Base-by-base conservation (phyloP, 768 basidiomycete genomes). In the Suillus tomentosus region DNA sequence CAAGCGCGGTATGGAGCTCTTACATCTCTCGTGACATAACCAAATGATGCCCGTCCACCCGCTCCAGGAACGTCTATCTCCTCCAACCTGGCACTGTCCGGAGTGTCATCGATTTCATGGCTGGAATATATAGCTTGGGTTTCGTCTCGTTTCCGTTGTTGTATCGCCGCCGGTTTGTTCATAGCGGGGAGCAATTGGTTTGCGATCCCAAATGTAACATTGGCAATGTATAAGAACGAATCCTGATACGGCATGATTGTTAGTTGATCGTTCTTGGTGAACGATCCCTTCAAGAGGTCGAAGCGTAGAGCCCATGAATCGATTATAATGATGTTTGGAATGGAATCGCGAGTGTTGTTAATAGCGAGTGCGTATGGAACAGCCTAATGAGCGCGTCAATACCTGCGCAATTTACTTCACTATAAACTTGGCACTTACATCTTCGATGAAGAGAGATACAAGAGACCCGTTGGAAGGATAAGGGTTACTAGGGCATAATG, bases 221-320 rank as follows among this genome's bases (percentile, higher is more conserved):
- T 76, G 5, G 87, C 76, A 60, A 93, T 81, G 73, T 81, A 92
- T 24, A 83, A 64, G 79, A 92, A 91, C 8, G 78, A 63, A 69
- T 93, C 86, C 0, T 77, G 73, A 71, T 90, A 95, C 0, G 92
- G 90, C 11, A 84, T 87, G 1, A 84, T 84, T 0, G 90, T 90
- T 51, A 94, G 81, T 68, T 92, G 88, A 73, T 95, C 92, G 73
- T 94, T 91, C 73, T 86, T 86, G 39, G 89, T 89, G 78, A 95
- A 94, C 3, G 85, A 69, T 3, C 92, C 92, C 1, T 80, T 69
- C 69, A 85, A 87, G 60, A 93, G 73, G 68, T 90, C 83, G 75
- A 86, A 92, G 55, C 91, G 85, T 69, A 86, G 79, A 13, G 80
- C 84, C 10, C 84, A 89, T 2, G 88, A 83, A 75, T 90, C 87